Base-by-base conservation (phyloP, 2,329 filamentous ascomycete species). In the Fusarium abutilonis region DNA sequence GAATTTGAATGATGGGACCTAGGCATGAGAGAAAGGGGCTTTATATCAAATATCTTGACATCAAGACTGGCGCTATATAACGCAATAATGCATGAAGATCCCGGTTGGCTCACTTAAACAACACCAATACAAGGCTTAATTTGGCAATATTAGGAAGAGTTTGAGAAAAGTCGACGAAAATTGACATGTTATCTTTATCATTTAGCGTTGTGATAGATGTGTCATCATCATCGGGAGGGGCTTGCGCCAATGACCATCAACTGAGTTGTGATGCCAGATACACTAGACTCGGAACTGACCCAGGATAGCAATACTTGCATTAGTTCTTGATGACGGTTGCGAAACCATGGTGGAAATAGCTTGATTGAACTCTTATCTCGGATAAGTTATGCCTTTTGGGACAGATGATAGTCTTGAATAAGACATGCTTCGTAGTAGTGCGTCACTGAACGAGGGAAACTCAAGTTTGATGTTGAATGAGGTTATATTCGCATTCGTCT, bases 221-320 rank as follows among this genome's bases (percentile, higher is more conserved):
- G 7, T 14, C 13, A 34, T 32, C 34, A 17, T 21, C 17, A 56
- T 36, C 45, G 52, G 47, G 43, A 46, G 57, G 57, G 58, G 58
- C 21, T 44, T 10, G 42, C 46, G n/a, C 58, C 57, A 62, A 62
- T 62, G 19, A 43, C 29, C 31, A 15, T 47, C 8, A 52, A 52
- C 40, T 39, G 19, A 13, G 45, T 47, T 51, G 56, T 42, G 44
- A 4, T 13, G 14, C 9, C 28, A 15, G 19, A 9, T 17, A n/a
- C 40, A 59, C 55, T 60, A 60, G 14, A 41, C 55, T 48, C 17
- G 19, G 31, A 60, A 45, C 36, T 46, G 49, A 9, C 3, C 15
- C 36, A 23, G 8, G 17, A 26, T 4, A 32, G 23, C 57, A 55
- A 55, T 3, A 41, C 43, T 29, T 54, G 57, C 57, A 59, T 59